These are phyloP conservation scores for Lachnellula subtilissima DNA, from an alignment of 2,329 filamentous ascomycete species.

Conservation along the genomic window DNA sequence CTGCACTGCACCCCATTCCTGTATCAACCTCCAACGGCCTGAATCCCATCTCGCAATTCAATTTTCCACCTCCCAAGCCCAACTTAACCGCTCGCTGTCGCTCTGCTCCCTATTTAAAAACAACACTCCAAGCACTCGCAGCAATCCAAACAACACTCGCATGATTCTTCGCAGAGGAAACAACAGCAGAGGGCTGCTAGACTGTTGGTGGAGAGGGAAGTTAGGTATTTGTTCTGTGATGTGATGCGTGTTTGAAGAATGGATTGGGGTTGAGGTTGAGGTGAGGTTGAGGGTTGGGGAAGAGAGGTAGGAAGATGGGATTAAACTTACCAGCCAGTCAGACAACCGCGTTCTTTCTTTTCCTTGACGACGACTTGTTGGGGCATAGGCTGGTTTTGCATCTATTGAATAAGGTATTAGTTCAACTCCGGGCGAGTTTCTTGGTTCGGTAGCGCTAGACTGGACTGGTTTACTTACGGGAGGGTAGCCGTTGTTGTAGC, in stretches of 20 bases:
- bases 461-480: not conserved
- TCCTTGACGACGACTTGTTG: not conserved
- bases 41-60: too few species aligned
- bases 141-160: not conserved
- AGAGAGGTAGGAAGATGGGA: not conserved
- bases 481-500: not conserved
- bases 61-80: too few species aligned
- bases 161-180: not conserved
- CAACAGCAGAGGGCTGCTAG: not conserved
- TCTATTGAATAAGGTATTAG: not conserved
- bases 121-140: not conserved
- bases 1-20: too few species aligned
- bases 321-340: not conserved
- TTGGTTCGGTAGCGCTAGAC: not conserved
- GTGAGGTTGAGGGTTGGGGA: too few species aligned
- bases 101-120: not conserved
- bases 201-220: not conserved
- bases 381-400: not conserved
- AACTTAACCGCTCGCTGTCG: too few species aligned
- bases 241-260: not conserved
- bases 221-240: not conserved
- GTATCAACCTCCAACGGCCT: too few species aligned
- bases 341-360: not conserved
- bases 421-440: not conserved
- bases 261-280: too few species aligned